Base-by-base conservation (phyloP, 1,139 yeast species). In the Pneumocystis carinii region DNA sequence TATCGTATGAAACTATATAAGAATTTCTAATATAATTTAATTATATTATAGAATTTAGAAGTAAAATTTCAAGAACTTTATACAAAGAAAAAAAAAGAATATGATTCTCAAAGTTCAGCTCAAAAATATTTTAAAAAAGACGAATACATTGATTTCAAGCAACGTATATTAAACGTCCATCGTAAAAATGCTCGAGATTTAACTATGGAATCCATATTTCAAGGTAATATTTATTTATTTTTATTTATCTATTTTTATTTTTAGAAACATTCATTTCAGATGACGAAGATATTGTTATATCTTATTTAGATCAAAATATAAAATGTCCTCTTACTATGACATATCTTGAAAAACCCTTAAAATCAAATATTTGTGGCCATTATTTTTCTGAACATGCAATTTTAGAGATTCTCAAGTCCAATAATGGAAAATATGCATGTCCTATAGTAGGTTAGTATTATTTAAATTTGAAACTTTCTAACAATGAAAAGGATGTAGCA, bases 101-200 rank as follows among this genome's bases (percentile, higher is more conserved):
- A 57, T 57, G 59, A 57, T 39, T 37, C 59, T 24, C 32, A 19
- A 4, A 57, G 29, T 37, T 19, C 15, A 19, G 15, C 24, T 12
- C 41, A 57, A 12, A 57, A 57, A 57, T 57, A 57, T 29, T 37
- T 29, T 37, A 57, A 57, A 19, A 37, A 29, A 37, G 24, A 19
- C 37, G 42, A 57, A 37, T 57, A 57, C n/a, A 39, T 57, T 39
- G 59, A 57, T 29, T 57, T 57, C 14, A 57, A 57, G 29, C 41
- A 57, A 37, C 41, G 42, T 19, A 29, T 57, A 37, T 57, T 32
- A 36, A 29, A 19, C 14, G 59, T 39, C 27, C 41, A 39, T 12
- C 42, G 29, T 29, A 32, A 37, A 37, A 39, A 57, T 19, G 14
- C 14, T 37, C 59, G 36, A n/a, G 14, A 14, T 32, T 39, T 24